Evolutionary conservation across 1,139 yeast genomes (phyloP).

Genomic region (Magnusiomyces suaveolens): DNA sequence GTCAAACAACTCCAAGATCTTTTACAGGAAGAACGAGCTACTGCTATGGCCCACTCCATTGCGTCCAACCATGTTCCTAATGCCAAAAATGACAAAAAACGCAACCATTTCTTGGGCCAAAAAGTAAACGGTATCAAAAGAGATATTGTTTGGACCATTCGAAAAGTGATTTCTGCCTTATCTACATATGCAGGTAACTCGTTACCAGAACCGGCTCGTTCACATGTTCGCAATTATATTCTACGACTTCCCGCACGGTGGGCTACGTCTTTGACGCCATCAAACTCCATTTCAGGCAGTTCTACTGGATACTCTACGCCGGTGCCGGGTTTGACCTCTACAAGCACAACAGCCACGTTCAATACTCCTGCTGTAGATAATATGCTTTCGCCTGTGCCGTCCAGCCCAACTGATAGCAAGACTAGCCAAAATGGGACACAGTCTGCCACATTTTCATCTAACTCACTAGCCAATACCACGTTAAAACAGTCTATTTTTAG

Average conservation of each 20-base stretch:
- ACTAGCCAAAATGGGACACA: too few species aligned
- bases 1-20: slow-evolving; percentile 53
- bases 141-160: slow-evolving; percentile 80
- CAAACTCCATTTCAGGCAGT: background rate
- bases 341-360: background rate
- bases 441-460: background rate
- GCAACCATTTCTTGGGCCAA: slow-evolving; percentile 16
- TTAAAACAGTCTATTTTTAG: background rate
- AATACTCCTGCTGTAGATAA: background rate
- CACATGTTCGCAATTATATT: slow-evolving; percentile 71
- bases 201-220: slow-evolving; percentile 73
- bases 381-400: background rate
- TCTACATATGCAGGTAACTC: slow-evolving; percentile 74
- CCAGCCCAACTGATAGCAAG: background rate
- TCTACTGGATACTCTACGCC: slow-evolving; percentile 3
- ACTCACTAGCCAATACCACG: background rate
- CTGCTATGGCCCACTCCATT: slow-evolving; percentile 22
- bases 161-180: slow-evolving; percentile 75
- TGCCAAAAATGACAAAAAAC: background rate
- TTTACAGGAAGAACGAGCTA: slow-evolving; percentile 35
- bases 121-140: slow-evolving; percentile 47
- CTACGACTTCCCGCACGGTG: slow-evolving; percentile 64
- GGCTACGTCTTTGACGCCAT: slow-evolving; percentile 33
- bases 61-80: slow-evolving; percentile 23
- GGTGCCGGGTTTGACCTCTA: slow-evolving; percentile 1